Percentiles rank a stretch among this genome's conserved stretches.
Conservation (phyloP, 805 yeast genomes). For the Starmera pachycereana region DNA sequence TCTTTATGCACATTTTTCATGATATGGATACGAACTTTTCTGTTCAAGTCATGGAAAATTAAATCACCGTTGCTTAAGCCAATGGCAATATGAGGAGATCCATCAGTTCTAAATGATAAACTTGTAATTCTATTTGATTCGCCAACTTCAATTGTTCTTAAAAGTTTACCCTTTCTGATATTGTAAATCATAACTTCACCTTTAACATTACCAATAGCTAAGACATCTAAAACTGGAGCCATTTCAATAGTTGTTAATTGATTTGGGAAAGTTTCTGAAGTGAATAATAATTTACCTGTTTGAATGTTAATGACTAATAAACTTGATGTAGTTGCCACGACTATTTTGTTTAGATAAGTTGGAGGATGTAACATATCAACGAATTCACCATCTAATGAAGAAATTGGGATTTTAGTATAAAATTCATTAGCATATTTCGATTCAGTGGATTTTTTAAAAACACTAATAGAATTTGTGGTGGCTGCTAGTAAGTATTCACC, state of each 20-base stretch:
- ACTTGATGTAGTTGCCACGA: constrained; percentile 63
- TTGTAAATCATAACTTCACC: constrained; percentile 65
- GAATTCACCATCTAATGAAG: constrained; percentile 59
- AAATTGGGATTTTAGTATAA: constrained; percentile 52
- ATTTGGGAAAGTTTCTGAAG: constrained; percentile 40
- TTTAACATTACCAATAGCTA: constrained; percentile 64
- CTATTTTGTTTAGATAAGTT: constrained; percentile 83
- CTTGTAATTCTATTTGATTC: constrained; percentile 33
- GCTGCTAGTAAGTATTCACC: constrained; percentile 70
- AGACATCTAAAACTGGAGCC: constrained; percentile 80
- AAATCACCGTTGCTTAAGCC: constrained; percentile 77
- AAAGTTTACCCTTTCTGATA: constrained; percentile 47
- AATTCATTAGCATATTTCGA: constrained; percentile 44
- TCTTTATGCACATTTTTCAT: constrained; percentile 67
- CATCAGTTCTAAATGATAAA: constrained; percentile 86
- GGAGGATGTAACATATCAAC: constrained; percentile 73
- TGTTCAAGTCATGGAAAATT: constrained; percentile 72
- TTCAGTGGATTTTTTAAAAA: constrained; percentile 41
- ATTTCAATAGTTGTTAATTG: constrained; percentile 62
- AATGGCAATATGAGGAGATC: constrained; percentile 70
- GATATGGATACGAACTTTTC: constrained; percentile 64
- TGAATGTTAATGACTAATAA: constrained; percentile 62
- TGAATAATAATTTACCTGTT: constrained; percentile 61
- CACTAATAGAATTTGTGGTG: constrained; percentile 34
- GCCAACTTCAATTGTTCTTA: constrained; percentile 38